Conservation (phyloP, 495 filamentous ascomycete genomes). For the Lophium mytilinum region DNA sequence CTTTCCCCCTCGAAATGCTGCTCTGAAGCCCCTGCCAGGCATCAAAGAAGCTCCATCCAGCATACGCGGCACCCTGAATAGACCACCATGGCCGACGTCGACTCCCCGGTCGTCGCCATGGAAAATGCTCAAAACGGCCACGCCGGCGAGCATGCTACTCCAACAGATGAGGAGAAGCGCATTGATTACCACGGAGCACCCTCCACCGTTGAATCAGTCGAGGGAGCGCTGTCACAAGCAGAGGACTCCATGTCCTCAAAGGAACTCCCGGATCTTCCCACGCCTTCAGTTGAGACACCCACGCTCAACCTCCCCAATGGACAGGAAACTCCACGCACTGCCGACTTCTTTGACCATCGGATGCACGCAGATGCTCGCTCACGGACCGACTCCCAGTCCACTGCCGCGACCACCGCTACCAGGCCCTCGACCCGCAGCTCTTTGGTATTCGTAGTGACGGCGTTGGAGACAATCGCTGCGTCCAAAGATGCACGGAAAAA, state of each 20-base stretch:
- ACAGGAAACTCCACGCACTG: slow-evolving; percentile 12
- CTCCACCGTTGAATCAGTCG: neutral
- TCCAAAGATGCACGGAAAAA: slow-evolving; percentile 79
- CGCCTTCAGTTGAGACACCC: slow-evolving; percentile 16
- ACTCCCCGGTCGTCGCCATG: slow-evolving; percentile 1
- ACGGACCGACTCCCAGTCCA: slow-evolving; percentile 52
- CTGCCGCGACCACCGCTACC: slow-evolving; percentile 42
- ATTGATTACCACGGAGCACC: slow-evolving; percentile 1
- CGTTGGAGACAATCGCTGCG: slow-evolving; percentile 79
- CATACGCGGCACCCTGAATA: slow-evolving; percentile 2
- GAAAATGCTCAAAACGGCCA: slow-evolving; percentile 6
- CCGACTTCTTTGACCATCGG: slow-evolving; percentile 24
- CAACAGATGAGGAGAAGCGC: neutral
- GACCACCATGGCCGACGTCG: slow-evolving; percentile 26
- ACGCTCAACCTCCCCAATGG: slow-evolving; percentile 11
- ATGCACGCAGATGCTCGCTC: slow-evolving; percentile 15
- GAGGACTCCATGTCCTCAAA: neutral
- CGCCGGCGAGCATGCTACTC: neutral
- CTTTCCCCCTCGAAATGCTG: neutral
- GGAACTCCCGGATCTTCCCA: slow-evolving; percentile 5
- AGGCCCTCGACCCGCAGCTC: slow-evolving; percentile 68
- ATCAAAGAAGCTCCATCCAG: slow-evolving; percentile 1
- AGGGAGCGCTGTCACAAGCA: neutral
- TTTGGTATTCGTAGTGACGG: slow-evolving; percentile 86
- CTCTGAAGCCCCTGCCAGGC: neutral